Evolutionary conservation across 2,329 filamentous ascomycete genomes (phyloP), one percentile per base, ranked within the genome.

Genomic region (Penicillium polonicum): DNA sequence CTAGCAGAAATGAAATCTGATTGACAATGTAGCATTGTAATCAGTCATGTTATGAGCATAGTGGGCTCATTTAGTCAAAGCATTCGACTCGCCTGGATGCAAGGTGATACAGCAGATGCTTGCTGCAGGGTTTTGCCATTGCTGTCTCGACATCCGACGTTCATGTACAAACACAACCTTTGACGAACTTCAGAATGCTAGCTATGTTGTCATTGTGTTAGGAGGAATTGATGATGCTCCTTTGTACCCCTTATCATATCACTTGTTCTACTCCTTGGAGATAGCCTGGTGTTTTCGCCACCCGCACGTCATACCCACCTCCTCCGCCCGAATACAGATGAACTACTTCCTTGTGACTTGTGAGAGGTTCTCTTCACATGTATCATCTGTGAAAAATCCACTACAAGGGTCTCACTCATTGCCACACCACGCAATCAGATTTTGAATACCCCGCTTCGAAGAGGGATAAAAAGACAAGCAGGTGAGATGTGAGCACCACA

Each of bases 251-350:
- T 7, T 48, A n/a, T 9, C n/a, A 36, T 36, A 25, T 25, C 15
- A 8, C 9, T 25, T 33, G 29, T 21, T 25, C 31, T n/a, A 48
- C 45, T 31, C 27, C 17, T 23, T 23, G 3, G 35, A 36, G 23
- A 42, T 42, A 35, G 13, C 23, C 19, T 50, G 45, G 43, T 52
- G 15, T 21, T 19, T 48, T 58, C 44, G 55, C 55, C 55, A 58
- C 55, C 44, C 7, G 7, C 45, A 55, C 45, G 56, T 58, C 56
- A 58, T 45, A 27, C 31, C 44, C 7, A 15, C 29, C 39, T 36
- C 29, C 39, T 31, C 44, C 38, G 15, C 41, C 48, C 41, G 8
- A 57, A 54, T 39, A 8, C 35, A 50, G 35, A 44, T 25, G 4
- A 9, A 25, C 13, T 13, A 31, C 12, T 9, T 36, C 12, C 29